Evolutionary conservation across 2,329 filamentous ascomycete species (phyloP), one percentile per base, ranked within the genome.

Genomic region (Massarina eburnea): DNA sequence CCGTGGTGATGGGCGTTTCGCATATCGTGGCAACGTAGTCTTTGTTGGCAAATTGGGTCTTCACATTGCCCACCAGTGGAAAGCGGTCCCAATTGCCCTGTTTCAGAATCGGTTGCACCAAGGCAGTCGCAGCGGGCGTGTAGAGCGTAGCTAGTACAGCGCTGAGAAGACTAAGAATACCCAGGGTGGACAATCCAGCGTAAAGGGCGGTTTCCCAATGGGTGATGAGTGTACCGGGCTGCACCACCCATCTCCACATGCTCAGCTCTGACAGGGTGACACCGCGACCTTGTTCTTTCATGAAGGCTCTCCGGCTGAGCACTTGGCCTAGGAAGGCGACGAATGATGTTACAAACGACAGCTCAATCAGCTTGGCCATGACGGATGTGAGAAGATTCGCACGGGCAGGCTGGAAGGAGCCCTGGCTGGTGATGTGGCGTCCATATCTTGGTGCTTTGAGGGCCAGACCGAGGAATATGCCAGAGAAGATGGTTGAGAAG

Each of bases 331-430:
- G 64, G 43, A 88, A 88, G 0, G 85, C 80, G 1, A 91, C 85
- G 49, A 89, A 88, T 0, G 89, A 83, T 0, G 88, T 89, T 3
- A 89, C 86, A 59, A 91, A 92, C 0, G 85, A 83, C 52, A 91
- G 63, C 68, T 92, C 89, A 38, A 91, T 88, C 0, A 85, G 80
- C 68, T 91, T 92, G 7, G 88, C 86, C 27, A 89, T 72, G 2
- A 89, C 68, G 0, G 86, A 80, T n/a, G 82, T 83, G 1, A 91
- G 60, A 1, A 88, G 69, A 1, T 82, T 84, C 0, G 88, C 88
- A 1, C 82, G 85, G 0, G 83, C 78, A 0, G 84, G 83, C 0
- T 74, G 73, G 14, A 91, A 57, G 0, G 64, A 58, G 7, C 78
- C 76, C 10, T 77, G 71, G 4, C 74, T 76, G 10, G 76, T 76